Conservation (phyloP, 306 rosid genomes). For the Corylus avellana region DNA sequence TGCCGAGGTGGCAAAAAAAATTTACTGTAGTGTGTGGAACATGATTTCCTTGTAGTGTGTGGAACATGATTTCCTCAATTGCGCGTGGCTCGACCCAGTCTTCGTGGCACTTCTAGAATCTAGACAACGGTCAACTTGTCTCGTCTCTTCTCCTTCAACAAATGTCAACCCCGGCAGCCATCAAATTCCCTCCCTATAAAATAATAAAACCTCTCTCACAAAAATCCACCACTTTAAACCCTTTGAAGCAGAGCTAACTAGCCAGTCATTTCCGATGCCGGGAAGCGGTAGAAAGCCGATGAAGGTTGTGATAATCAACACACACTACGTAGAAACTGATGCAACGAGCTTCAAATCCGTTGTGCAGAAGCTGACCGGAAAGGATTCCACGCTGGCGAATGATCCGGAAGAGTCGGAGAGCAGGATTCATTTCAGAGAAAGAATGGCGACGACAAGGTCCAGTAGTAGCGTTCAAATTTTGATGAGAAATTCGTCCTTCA, state of each 20-base stretch:
- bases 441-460: neutral
- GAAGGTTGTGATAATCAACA: conserved; percentile 58
- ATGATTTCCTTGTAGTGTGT: too few relatives aligned
- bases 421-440: neutral
- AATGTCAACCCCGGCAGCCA: too few relatives aligned
- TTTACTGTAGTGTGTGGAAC: too few relatives aligned
- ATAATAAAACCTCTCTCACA: too few relatives aligned
- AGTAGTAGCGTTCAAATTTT: conserved; percentile 2
- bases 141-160: too few relatives aligned
- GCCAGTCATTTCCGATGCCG: conserved; percentile 18
- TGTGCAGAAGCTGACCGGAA: conserved; percentile 61
- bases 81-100: too few relatives aligned
- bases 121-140: too few relatives aligned
- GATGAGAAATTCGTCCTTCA: conserved; percentile 54
- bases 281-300: conserved; percentile 19
- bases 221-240: too few relatives aligned
- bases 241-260: neutral
- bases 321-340: conserved; percentile 48
- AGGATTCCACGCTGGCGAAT: conserved; percentile 24
- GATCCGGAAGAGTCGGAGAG: neutral
- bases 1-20: too few relatives aligned
- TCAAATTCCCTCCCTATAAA: too few relatives aligned
- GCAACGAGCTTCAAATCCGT: conserved; percentile 42
- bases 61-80: too few relatives aligned
- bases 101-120: too few relatives aligned